Evolutionary conservation across 78 protist genomes (phyloP).

Genomic region (Parvularia atlantis): DNA sequence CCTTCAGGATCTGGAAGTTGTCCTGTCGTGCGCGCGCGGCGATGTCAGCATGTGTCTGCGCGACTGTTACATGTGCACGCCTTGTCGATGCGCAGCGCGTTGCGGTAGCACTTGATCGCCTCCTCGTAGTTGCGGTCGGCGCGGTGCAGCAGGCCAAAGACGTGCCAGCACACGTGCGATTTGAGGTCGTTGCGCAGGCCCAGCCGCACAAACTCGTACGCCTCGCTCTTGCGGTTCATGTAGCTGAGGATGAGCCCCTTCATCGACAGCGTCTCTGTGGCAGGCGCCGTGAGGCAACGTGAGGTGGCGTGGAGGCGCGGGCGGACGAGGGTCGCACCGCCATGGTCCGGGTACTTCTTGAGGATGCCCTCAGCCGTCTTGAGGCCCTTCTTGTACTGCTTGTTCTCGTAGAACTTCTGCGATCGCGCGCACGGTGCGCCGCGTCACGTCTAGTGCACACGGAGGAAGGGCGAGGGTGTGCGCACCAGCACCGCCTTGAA

Average conservation of each 20-base stretch:
- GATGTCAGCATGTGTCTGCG: too few relatives aligned
- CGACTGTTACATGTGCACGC: too few relatives aligned
- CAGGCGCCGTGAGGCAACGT: background rate
- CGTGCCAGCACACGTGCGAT: slow-evolving; percentile 76
- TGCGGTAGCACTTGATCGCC: slow-evolving; percentile 80
- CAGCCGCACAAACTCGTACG: slow-evolving; percentile 58
- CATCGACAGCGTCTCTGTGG: slow-evolving; percentile 61
- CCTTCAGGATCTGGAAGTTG: slow-evolving; percentile 62
- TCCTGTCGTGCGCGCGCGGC: background rate
- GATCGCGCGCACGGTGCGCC: too few relatives aligned
- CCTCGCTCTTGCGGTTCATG: slow-evolving; percentile 42
- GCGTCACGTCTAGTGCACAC: too few relatives aligned
- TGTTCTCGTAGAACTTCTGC: slow-evolving; percentile 69
- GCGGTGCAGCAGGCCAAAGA: slow-evolving; percentile 75
- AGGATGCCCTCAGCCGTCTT: slow-evolving; percentile 62
- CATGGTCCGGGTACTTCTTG: slow-evolving; percentile 52
- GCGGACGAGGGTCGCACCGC: slow-evolving; percentile 1
- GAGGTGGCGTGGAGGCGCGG: background rate
- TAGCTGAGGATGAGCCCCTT: slow-evolving; percentile 62
- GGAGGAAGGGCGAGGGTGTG: too few relatives aligned
- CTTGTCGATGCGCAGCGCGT: slow-evolving; percentile 45
- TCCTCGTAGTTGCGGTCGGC: slow-evolving; percentile 73
- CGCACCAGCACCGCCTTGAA: too few relatives aligned
- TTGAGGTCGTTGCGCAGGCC: slow-evolving; percentile 46
- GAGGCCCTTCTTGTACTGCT: slow-evolving; percentile 80